phyloP scores from a whole-genome alignment of 139 green algal genomes.

The Ettlia oleoabundans region DNA sequence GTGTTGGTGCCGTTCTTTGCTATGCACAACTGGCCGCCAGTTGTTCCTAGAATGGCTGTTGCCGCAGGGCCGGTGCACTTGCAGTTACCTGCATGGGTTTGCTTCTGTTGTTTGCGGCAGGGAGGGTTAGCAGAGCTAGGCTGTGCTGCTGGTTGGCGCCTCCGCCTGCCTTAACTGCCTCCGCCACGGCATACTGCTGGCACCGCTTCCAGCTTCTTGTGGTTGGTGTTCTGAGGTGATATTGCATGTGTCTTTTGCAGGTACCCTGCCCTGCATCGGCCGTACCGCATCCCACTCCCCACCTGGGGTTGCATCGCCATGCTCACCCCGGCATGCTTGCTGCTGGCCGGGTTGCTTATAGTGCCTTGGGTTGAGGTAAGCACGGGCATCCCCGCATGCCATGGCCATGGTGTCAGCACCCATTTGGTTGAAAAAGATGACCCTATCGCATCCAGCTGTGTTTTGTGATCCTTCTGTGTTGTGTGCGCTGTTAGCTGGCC shows the following conservation, averaged over 20 bases:
- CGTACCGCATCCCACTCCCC: slow-evolving; percentile 80
- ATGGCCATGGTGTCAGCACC: not conserved
- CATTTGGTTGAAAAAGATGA: too few relatives aligned
- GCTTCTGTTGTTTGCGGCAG: too few relatives aligned
- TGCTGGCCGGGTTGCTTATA: slow-evolving; percentile 75
- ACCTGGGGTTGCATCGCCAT: slow-evolving; percentile 78
- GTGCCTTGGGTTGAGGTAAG: slow-evolving; percentile 60
- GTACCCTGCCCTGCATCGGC: slow-evolving; percentile 48
- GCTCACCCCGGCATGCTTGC: slow-evolving; percentile 73
- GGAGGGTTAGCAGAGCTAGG: too few relatives aligned
- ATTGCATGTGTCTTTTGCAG: slow-evolving; percentile 10
- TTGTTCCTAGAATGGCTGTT: too few relatives aligned
- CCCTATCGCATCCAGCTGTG: too few relatives aligned
- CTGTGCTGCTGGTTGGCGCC: not conserved
- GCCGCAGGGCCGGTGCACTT: too few relatives aligned
- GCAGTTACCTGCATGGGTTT: too few relatives aligned
- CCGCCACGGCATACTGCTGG: not conserved
- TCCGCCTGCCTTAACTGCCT: not conserved
- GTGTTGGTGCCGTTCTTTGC: too few relatives aligned
- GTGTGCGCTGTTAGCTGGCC: too few relatives aligned
- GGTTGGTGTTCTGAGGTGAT: not conserved
- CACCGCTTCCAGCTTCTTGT: not conserved
- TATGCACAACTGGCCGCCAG: too few relatives aligned
- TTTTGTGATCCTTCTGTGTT: too few relatives aligned
- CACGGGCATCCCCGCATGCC: too few relatives aligned